Evolutionary conservation across 345 rosid species (phyloP), one percentile per base, ranked within the genome.

Genomic region (Rhizophora mangle): DNA sequence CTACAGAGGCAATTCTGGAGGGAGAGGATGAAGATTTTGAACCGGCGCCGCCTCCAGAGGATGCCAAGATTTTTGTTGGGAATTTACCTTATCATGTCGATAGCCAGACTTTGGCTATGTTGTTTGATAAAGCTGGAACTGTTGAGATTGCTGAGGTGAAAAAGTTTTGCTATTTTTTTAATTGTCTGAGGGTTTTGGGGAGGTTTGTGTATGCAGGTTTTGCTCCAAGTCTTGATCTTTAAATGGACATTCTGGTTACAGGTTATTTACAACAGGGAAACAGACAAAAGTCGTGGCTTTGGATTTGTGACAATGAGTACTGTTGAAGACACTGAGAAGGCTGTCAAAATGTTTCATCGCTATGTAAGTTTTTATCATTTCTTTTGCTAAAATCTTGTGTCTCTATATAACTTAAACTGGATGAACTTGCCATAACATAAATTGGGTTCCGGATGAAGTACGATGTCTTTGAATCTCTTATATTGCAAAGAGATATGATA

Each of bases 71-170:
- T 29, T 94, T 88, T 72, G 97, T 94, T 3, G 98, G 96, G 49
- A 91, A 91, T 57, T 85, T 94, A 80, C 80, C 97, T 7, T 89
- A 70, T 69, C 96, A 91, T 64, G 84, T 94, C 56, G 95, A 89
- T 61, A 94, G 97, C 46, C 82, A 88, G 80, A 84, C 78, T 60
- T 73, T 94, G 78, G 97, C 98, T 64, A 79, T 81, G 95, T 81
- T 91, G 67, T 91, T 94, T 76, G 89, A 94, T 78, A 78, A 86
- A 75, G 89, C 95, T 68, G 98, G 98, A 47, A 87, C 89, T 57
- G 98, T 94, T 67, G 98, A 94, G 75, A 83, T 91, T 82, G 87
- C 98, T 10, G 97, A 91, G 97, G 98, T 94, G 62, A 79, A 69
- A 11, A 34, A 39, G 6, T 57, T 37, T 31, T 39, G 62, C 4